Evolutionary conservation across 2,329 filamentous ascomycete genomes (phyloP).

Genomic region (Alternaria viburni): DNA sequence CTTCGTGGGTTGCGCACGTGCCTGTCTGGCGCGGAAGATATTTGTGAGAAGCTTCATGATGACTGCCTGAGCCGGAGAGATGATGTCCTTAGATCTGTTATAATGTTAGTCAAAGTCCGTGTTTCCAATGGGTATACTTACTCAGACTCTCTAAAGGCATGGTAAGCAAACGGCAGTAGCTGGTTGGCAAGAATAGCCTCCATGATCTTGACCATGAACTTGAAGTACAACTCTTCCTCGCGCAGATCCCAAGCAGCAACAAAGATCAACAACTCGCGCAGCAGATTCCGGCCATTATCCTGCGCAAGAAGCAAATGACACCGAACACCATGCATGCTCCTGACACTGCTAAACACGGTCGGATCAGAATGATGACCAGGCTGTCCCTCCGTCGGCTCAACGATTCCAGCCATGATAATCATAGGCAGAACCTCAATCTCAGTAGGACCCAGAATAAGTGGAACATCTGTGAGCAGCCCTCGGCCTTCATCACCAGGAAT

Average conservation of each 20-base stretch:
- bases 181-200: conserved; percentile 90
- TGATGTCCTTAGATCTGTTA: conserved; percentile 81
- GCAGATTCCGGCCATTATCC: conserved; percentile 86
- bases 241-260: conserved; percentile 97
- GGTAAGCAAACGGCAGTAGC: conserved; percentile 89
- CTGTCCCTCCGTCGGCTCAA: conserved; percentile 76
- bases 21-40: conserved; percentile 73
- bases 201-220: conserved; percentile 95
- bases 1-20: conserved; percentile 41
- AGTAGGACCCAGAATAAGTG: conserved; percentile 89
- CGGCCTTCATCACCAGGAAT: conserved; percentile 74
- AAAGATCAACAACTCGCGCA: conserved; percentile 91
- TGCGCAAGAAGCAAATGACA: conserved; percentile 89
- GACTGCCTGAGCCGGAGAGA: conserved; percentile 92
- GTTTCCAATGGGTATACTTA: conserved; percentile 18
- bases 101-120: conserved; percentile 15
- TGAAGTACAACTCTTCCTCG: conserved; percentile 92
- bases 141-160: conserved; percentile 76
- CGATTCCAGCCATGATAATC: conserved; percentile 95
- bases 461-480: conserved; percentile 89
- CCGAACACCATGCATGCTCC: conserved; percentile 87
- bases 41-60: conserved; percentile 89
- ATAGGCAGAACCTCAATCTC: conserved; percentile 96
- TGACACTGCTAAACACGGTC: conserved; percentile 62
- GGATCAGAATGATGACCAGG: conserved; percentile 57